These are phyloP conservation scores for Xylariaceae sp. DNA, from an alignment of 2,329 filamentous ascomycete species.

Conservation along the genomic window DNA sequence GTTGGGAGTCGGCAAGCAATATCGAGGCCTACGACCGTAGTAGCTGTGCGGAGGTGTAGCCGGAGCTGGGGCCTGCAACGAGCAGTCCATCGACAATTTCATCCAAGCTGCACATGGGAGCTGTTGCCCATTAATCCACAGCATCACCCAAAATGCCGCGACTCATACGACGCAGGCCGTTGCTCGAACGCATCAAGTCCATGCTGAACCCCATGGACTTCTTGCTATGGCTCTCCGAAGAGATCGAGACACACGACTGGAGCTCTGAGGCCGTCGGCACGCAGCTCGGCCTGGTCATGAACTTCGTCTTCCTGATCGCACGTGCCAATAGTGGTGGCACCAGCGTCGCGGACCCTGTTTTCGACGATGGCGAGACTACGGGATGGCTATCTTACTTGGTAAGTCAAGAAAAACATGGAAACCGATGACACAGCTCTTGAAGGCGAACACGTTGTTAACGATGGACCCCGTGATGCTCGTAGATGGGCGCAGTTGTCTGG, in stretches of 20 bases:
- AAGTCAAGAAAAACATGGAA: conserved; percentile 28
- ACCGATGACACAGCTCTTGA: neutral
- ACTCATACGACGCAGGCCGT: conserved; percentile 75
- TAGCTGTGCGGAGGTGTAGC: neutral
- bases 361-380: conserved; percentile 60
- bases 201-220: conserved; percentile 85
- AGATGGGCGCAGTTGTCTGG: conserved; percentile 70
- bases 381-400: conserved; percentile 60
- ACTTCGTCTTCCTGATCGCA: conserved; percentile 75
- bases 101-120: neutral
- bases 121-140: conserved; percentile 1
- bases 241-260: conserved; percentile 87
- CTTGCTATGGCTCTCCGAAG: conserved; percentile 84
- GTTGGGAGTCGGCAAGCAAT: neutral
- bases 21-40: neutral
- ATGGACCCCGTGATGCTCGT: conserved; percentile 13
- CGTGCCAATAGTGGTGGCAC: conserved; percentile 65
- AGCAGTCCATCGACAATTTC: neutral
- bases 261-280: conserved; percentile 74
- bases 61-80: neutral
- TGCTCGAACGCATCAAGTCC: conserved; percentile 73
- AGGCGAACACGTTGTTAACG: neutral
- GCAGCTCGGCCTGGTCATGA: conserved; percentile 69
- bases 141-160: conserved; percentile 53
- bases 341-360: conserved; percentile 70